Conservation (phyloP, 2,329 filamentous ascomycete species). For the Arthroderma sp. region DNA sequence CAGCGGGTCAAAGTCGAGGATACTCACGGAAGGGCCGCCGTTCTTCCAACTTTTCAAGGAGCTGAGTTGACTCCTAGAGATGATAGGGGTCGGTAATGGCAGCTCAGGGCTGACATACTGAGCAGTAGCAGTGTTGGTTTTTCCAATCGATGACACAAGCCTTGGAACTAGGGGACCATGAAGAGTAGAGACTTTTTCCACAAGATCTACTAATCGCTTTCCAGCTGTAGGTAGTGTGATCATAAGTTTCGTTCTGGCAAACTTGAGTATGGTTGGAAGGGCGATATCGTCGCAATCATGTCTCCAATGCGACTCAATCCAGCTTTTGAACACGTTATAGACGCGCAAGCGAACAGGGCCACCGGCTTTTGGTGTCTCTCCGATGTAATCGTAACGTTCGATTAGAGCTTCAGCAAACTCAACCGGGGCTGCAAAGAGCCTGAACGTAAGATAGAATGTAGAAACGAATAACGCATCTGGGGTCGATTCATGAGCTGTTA, state of each 20-base stretch:
- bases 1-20: conserved; percentile 81
- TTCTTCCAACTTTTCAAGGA: conserved; percentile 61
- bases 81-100: conserved; percentile 53
- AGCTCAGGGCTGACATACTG: conserved; percentile 58
- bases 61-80: conserved; percentile 65
- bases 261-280: conserved; percentile 61
- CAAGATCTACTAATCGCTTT: conserved; percentile 65
- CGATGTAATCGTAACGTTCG: conserved; percentile 83
- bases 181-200: conserved; percentile 60
- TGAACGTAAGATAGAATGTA: conserved; percentile 91
- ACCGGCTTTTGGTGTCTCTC: conserved; percentile 60
- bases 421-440: conserved; percentile 72
- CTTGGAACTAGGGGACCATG: conserved; percentile 69
- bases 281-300: conserved; percentile 66
- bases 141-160: conserved; percentile 72
- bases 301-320: conserved; percentile 93
- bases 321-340: conserved; percentile 94
- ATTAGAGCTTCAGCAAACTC: conserved; percentile 73
- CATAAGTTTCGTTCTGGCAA: conserved; percentile 61
- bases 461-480: conserved; percentile 86
- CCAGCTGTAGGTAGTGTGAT: conserved; percentile 61
- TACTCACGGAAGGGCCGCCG: conserved; percentile 55
- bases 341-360: conserved; percentile 76
- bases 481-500: conserved; percentile 85
- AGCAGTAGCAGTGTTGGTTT: conserved; percentile 63